Conservation (phyloP, 2,329 filamentous ascomycete genomes). For the Aspergillus niger region DNA sequence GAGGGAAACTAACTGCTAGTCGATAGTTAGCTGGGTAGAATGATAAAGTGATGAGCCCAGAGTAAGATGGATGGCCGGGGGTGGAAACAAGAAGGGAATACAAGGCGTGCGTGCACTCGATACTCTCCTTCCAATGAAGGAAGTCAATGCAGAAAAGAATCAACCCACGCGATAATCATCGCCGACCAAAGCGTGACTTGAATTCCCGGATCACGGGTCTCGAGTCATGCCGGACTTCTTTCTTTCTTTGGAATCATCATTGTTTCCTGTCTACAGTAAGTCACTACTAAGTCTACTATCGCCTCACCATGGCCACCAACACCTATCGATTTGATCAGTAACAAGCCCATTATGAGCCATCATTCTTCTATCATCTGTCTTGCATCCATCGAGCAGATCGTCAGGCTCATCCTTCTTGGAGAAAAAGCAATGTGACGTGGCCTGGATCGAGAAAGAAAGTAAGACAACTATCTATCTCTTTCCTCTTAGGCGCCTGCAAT, state of each 20-base stretch:
- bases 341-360: conserved; percentile 4
- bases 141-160: no score
- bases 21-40: neutral
- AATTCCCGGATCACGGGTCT: neutral
- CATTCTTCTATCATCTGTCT: neutral
- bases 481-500: neutral
- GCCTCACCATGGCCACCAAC: neutral
- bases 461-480: neutral
- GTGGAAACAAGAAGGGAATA: neutral
- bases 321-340: conserved; percentile 3
- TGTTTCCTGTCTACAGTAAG: no score
- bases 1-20: neutral
- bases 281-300: no score
- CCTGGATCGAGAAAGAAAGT: neutral
- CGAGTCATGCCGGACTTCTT: no score
- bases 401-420: neutral
- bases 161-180: neutral
- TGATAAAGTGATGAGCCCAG: neutral
- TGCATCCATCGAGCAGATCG: conserved; percentile 3
- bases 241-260: no score
- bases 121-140: no score
- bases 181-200: neutral
- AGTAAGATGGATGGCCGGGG: neutral
- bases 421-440: conserved; percentile 8
- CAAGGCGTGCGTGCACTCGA: no score